These are phyloP conservation scores for Suillus clintonianus DNA, from an alignment of 768 basidiomycete genomes.

Conservation along the genomic window DNA sequence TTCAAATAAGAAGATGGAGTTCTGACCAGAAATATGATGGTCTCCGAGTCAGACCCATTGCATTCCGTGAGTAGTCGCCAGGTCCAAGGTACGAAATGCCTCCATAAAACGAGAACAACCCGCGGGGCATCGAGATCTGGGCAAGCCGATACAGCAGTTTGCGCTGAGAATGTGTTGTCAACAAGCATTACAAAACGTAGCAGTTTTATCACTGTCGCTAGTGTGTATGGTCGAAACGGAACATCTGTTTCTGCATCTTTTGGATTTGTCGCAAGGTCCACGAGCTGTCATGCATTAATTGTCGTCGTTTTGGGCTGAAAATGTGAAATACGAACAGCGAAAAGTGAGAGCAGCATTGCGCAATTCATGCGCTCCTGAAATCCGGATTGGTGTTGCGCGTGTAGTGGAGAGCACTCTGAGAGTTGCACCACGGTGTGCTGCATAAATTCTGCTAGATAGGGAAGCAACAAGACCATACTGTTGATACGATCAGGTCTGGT, in stretches of 20 bases:
- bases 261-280: conserved; percentile 15
- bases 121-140: conserved; percentile 43
- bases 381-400: background rate
- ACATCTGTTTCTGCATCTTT: conserved; percentile 1
- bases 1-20: background rate
- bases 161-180: conserved; percentile 13
- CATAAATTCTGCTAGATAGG: conserved; percentile 1
- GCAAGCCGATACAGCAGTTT: conserved; percentile 13
- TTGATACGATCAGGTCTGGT: background rate
- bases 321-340: conserved; percentile 30
- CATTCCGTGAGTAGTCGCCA: conserved; percentile 67
- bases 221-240: conserved; percentile 49
- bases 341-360: conserved; percentile 39
- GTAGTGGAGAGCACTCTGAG: conserved; percentile 3
- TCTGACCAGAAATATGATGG: conserved; percentile 50
- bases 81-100: conserved; percentile 57
- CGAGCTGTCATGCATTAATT: conserved; percentile 17
- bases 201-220: conserved; percentile 44
- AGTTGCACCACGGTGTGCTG: conserved; percentile 3
- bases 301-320: background rate
- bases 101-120: conserved; percentile 59
- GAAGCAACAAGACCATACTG: background rate
- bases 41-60: conserved; percentile 49
- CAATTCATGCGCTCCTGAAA: conserved; percentile 29
- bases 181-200: conserved; percentile 43